Percentiles rank a stretch among this genome's conserved stretches.
Conservation (phyloP, 345 rosid species). For the Pistacia atlantica region DNA sequence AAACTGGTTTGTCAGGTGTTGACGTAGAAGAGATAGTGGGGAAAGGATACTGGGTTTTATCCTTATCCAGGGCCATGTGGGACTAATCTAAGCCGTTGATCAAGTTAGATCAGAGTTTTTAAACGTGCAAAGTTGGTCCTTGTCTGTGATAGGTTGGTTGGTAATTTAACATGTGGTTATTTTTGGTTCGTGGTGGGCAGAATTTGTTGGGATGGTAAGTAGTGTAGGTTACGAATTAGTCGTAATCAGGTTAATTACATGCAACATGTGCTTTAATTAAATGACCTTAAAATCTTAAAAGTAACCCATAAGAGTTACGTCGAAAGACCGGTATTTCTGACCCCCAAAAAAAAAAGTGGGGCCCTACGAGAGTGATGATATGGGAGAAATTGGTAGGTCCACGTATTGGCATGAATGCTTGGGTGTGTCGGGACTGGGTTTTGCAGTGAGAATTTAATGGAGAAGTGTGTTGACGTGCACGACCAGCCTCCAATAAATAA, state of each 20-base stretch:
- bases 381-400: conserved; percentile 37
- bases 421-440: conserved; percentile 11
- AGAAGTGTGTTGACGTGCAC: conserved; percentile 53
- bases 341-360: neutral
- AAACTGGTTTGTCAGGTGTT: conserved; percentile 10
- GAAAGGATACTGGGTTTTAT: conserved; percentile 29
- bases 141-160: conserved; percentile 5
- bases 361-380: conserved; percentile 14
- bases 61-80: conserved; percentile 31
- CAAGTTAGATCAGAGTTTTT: neutral
- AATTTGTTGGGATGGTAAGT: neutral
- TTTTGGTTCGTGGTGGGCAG: conserved; percentile 4
- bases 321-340: conserved; percentile 5
- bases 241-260: neutral
- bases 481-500: conserved; percentile 37
- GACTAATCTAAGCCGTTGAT: conserved; percentile 19
- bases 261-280: neutral
- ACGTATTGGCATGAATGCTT: conserved; percentile 33
- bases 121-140: conserved; percentile 27
- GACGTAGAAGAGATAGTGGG: conserved; percentile 1
- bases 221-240: neutral
- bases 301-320: no score
- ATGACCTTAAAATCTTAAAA: no score
- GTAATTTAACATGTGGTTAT: conserved; percentile 26
- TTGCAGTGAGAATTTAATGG: conserved; percentile 22